Evolutionary conservation across 2,329 filamentous ascomycete species (phyloP), one percentile per base, ranked within the genome.

Genomic region (Arthroderma sp.): DNA sequence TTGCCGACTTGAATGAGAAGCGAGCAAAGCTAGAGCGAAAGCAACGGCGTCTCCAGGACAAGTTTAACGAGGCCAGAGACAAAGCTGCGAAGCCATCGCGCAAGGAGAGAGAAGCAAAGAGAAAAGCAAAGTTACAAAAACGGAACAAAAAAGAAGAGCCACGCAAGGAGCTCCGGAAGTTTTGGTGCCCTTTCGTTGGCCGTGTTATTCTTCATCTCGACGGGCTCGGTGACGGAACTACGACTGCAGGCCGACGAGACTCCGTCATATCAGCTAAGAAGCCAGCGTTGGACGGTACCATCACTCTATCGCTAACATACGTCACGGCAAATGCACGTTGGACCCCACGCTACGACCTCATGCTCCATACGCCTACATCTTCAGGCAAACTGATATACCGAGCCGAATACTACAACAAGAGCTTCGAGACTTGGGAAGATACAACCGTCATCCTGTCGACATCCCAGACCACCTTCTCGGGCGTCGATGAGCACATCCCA

Each of bases 401-500:
- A 56, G 82, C 83, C 1, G 77, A 79, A 61, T 77, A 85, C 55
- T 77, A 75, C 58, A 86, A 86, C 68, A 72, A 72, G 54, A 84
- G 81, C 0, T 81, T 79, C 0, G 83, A 86, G 70, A 80, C 77
- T 0, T 86, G 83, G 83, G 73, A 72, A 31, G 77, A 80, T 67
- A 79, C 80, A 66, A 80, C 78, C 60, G 70, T 86, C 38, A 77
- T 76, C 0, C 76, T 86, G 4, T 85, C 83, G 2, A 85, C 81
- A 0, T 84, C 81, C 0, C 80, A 85, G 63, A 79, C 82, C 2
- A 76, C 76, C 4, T 82, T 81, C 56, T 75, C 78, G 1, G 77
- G 78, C 1, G 70, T 84, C 1, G 74, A 78, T 23, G 79, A 84
- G 58, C 68, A 69, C 11, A 77, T 82, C 1, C 83, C 83, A 0